phyloP scores from a whole-genome alignment of 176 grass and related monocot species.

The Carex myosuroides region DNA sequence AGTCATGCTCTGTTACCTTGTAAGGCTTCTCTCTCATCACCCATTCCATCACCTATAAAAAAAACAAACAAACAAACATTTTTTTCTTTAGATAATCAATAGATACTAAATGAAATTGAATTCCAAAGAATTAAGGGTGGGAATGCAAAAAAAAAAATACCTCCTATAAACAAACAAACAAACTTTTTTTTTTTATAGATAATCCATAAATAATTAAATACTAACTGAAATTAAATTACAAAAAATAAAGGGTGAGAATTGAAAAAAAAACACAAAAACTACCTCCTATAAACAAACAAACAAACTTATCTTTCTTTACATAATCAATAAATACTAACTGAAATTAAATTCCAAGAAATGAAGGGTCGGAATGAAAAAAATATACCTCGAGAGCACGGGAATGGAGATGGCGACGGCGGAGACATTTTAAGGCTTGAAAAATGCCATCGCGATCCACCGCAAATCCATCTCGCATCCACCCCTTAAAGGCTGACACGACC shows the following conservation, averaged over 20 bases:
- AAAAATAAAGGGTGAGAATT: too few relatives aligned
- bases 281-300: too few relatives aligned
- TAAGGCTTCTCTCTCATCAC: constrained; percentile 87
- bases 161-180: constrained; percentile 12
- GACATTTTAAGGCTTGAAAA: constrained; percentile 63
- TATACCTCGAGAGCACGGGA: constrained; percentile 59
- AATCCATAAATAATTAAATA: too few relatives aligned
- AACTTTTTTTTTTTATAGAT: too few relatives aligned
- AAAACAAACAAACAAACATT: background rate
- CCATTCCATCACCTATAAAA: constrained; percentile 77
- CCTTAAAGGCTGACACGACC: too few relatives aligned
- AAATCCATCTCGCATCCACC: constrained; percentile 58
- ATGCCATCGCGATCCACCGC: constrained; percentile 61
- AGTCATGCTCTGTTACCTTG: constrained; percentile 78
- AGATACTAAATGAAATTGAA: background rate
- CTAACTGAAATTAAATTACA: too few relatives aligned
- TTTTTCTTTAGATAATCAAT: background rate
- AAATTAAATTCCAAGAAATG: too few relatives aligned
- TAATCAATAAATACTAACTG: too few relatives aligned
- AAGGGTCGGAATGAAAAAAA: background rate
- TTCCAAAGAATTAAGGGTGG: background rate
- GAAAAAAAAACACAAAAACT: too few relatives aligned
- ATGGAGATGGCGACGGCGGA: constrained; percentile 34
- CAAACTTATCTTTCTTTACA: too few relatives aligned
- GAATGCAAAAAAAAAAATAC: constrained; percentile 16